Percentiles rank a stretch among this genome's conserved stretches.
Evolutionary conservation across 1,284 basidiomycete species (phyloP).

Genomic region (Cryptococcus amylolentus): DNA sequence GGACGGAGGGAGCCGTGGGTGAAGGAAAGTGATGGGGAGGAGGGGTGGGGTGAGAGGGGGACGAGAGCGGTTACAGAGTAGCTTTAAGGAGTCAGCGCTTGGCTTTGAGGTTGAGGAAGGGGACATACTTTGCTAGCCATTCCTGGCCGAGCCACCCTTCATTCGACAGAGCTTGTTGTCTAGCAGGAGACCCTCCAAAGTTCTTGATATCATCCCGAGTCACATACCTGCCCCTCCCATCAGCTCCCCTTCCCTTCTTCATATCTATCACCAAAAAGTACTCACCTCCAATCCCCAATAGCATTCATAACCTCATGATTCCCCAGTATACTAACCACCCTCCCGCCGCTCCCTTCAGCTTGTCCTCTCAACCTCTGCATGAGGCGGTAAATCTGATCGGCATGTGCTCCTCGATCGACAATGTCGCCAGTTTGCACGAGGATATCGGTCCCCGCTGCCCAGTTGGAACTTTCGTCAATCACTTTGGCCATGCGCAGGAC

Average conservation of each 20-base stretch:
- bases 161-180: constrained; percentile 64
- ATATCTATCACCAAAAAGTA: not conserved
- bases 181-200: constrained; percentile 66
- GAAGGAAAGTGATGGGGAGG: constrained; percentile 68
- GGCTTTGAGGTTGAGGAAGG: not conserved
- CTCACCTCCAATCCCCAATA: constrained; percentile 80
- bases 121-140: constrained; percentile 68
- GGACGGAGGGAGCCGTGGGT: constrained; percentile 83
- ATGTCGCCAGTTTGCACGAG: constrained; percentile 93
- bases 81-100: constrained; percentile 22
- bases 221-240: constrained; percentile 62
- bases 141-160: constrained; percentile 74
- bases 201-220: constrained; percentile 71
- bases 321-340: constrained; percentile 73
- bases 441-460: constrained; percentile 73
- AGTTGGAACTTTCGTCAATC: constrained; percentile 61
- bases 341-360: constrained; percentile 65
- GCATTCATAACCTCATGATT: constrained; percentile 70
- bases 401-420: constrained; percentile 85
- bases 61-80: constrained; percentile 79
- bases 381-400: constrained; percentile 72
- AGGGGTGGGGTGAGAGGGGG: constrained; percentile 67
- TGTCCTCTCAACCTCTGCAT: constrained; percentile 78
- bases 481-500: constrained; percentile 75
- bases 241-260: not conserved